A percentile compares a stretch with the other conserved stretches of the same genome.
Evolutionary conservation across 768 basidiomycete genomes (phyloP).

Genomic region (Trametes maxima): DNA sequence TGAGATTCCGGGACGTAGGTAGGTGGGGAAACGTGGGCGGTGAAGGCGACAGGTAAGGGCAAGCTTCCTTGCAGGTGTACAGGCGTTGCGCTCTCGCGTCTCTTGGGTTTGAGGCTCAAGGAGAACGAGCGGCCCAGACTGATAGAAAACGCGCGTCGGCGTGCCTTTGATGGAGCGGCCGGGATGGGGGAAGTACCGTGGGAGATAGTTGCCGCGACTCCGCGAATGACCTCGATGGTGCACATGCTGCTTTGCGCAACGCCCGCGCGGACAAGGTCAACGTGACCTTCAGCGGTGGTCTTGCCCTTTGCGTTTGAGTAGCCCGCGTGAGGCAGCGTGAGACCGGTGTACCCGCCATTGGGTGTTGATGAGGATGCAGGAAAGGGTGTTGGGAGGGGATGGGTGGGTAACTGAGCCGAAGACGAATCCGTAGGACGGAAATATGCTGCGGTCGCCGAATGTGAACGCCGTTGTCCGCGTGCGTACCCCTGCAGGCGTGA

Average conservation of each 20-base stretch:
- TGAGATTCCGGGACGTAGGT: slow-evolving; percentile 65
- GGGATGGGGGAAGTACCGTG: slow-evolving; percentile 4
- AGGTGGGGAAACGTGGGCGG: slow-evolving; percentile 59
- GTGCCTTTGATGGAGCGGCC: slow-evolving; percentile 5
- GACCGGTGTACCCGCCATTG: slow-evolving; percentile 40
- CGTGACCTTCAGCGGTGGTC: slow-evolving; percentile 46
- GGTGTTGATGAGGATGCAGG: slow-evolving; percentile 24
- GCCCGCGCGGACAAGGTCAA: slow-evolving; percentile 77
- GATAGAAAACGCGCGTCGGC: slow-evolving; percentile 25
- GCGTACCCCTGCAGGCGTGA: slow-evolving; percentile 30
- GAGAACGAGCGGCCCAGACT: slow-evolving; percentile 26
- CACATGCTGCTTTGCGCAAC: slow-evolving; percentile 90
- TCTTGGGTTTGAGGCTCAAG: slow-evolving; percentile 19
- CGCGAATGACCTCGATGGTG: slow-evolving; percentile 75
- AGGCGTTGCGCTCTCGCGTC: slow-evolving; percentile 29
- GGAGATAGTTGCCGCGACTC: slow-evolving; percentile 34
- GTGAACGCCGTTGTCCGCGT: slow-evolving; percentile 18
- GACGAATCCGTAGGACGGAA: slow-evolving; percentile 22
- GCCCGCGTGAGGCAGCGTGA: slow-evolving; percentile 48
- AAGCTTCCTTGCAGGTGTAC: slow-evolving; percentile 27
- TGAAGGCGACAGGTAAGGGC: slow-evolving; percentile 32
- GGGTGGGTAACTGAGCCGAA: slow-evolving; percentile 27
- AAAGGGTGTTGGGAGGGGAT: slow-evolving; percentile 36
- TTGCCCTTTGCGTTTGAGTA: slow-evolving; percentile 42
- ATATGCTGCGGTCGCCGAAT: slow-evolving; percentile 18